Evolutionary conservation across 345 rosid species (phyloP).

Genomic region (Diplotaxis tenuifolia): DNA sequence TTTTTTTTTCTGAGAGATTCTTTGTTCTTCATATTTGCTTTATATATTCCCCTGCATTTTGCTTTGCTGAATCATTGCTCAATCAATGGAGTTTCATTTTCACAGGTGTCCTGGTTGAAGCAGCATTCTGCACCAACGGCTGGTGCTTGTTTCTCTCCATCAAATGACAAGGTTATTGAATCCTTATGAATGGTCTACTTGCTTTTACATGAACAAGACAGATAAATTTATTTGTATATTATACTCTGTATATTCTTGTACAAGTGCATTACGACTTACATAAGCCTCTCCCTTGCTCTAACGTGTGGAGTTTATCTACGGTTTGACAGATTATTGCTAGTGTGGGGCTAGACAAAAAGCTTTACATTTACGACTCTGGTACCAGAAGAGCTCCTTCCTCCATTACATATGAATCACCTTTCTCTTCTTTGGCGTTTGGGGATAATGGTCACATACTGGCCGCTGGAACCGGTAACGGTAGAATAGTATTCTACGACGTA

Average conservation of each 20-base stretch:
- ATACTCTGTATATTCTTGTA: background rate
- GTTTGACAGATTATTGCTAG: constrained; percentile 78
- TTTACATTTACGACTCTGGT: constrained; percentile 83
- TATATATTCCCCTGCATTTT: background rate
- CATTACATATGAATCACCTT: constrained; percentile 82
- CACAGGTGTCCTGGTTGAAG: constrained; percentile 86
- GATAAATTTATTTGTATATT: background rate
- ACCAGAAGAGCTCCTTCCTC: constrained; percentile 72
- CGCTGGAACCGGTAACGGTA: constrained; percentile 92
- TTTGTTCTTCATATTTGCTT: background rate
- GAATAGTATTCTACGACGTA: constrained; percentile 88
- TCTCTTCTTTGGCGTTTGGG: constrained; percentile 93
- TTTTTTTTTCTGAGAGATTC: background rate
- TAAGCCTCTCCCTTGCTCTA: constrained; percentile 1
- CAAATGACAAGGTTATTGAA: constrained; percentile 78
- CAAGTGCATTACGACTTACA: background rate
- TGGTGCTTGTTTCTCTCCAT: constrained; percentile 92
- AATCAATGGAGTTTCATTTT: constrained; percentile 17
- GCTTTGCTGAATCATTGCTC: background rate
- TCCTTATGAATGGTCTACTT: constrained; percentile 14
- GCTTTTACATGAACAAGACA: background rate
- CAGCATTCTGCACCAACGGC: constrained; percentile 98
- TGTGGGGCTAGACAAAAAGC: constrained; percentile 93
- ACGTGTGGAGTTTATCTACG: constrained; percentile 13
- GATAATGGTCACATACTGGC: constrained; percentile 91